Evolutionary conservation across 2,329 filamentous ascomycete genomes (phyloP).

Genomic region (Phialocephala sp.): DNA sequence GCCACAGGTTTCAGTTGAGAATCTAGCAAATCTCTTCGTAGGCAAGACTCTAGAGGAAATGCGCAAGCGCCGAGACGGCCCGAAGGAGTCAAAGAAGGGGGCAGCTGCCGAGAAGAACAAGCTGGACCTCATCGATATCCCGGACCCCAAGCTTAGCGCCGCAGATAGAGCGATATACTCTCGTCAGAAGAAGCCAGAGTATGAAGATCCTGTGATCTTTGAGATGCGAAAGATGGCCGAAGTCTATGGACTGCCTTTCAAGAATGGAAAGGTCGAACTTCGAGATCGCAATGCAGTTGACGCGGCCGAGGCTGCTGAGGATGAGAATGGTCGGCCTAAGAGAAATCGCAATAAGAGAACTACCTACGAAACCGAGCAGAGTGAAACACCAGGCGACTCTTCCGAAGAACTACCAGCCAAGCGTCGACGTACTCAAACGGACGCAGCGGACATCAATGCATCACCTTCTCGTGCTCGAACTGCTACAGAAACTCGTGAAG

Average conservation of each 20-base stretch:
- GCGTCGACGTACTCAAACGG: constrained; percentile 34
- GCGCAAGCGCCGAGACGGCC: background rate
- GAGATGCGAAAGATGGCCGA: constrained; percentile 59
- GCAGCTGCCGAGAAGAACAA: constrained; percentile 13
- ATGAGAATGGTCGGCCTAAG: constrained; percentile 37
- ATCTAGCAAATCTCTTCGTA: background rate
- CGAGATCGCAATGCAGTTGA: constrained; percentile 26
- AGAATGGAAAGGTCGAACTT: constrained; percentile 63
- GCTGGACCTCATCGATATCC: constrained; percentile 16
- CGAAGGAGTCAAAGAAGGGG: constrained; percentile 11
- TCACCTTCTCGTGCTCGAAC: constrained; percentile 4
- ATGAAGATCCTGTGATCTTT: constrained; percentile 36
- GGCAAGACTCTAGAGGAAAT: background rate
- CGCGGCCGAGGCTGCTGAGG: constrained; percentile 22
- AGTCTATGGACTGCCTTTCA: constrained; percentile 66
- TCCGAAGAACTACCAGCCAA: constrained; percentile 38
- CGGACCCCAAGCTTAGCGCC: constrained; percentile 30
- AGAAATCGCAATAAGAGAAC: constrained; percentile 30
- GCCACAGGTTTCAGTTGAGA: background rate
- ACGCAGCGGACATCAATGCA: constrained; percentile 2
- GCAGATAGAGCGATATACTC: constrained; percentile 31
- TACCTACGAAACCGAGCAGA: constrained; percentile 32
- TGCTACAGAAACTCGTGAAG: constrained; percentile 26
- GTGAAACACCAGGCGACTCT: constrained; percentile 35
- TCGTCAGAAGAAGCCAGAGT: constrained; percentile 38